A percentile compares a stretch with the other conserved stretches of the same genome.
Conservation (phyloP, 2,329 filamentous ascomycete species). For the Diaporthe helianthi region DNA sequence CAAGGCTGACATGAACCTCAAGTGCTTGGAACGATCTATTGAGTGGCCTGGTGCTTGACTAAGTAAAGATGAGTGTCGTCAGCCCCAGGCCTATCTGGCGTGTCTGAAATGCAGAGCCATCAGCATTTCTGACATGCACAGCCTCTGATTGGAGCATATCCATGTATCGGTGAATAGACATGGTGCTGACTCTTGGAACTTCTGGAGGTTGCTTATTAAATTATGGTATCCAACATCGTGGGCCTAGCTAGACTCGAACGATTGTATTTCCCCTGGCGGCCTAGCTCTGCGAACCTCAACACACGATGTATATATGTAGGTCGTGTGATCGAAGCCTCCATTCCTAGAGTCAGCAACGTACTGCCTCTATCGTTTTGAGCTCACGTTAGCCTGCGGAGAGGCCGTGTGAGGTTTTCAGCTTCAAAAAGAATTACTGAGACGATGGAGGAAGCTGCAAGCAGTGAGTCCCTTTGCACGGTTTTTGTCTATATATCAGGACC, state of each 20-base stretch:
- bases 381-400: background rate
- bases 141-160: background rate
- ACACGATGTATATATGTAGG: background rate
- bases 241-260: background rate
- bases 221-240: background rate
- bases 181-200: background rate
- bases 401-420: background rate
- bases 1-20: constrained; percentile 23
- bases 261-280: background rate
- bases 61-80: background rate
- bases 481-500: background rate
- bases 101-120: background rate
- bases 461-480: background rate
- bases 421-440: background rate
- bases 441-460: background rate
- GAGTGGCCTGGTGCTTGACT: background rate
- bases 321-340: background rate
- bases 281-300: background rate
- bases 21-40: no score
- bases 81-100: background rate
- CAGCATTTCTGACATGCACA: background rate
- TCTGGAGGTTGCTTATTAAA: background rate
- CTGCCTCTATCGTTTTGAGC: background rate
- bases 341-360: background rate
- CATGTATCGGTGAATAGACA: background rate